These are phyloP conservation scores for Suhomyces bokatorum DNA, from an alignment of 1,139 yeast genomes.

Conservation along the genomic window DNA sequence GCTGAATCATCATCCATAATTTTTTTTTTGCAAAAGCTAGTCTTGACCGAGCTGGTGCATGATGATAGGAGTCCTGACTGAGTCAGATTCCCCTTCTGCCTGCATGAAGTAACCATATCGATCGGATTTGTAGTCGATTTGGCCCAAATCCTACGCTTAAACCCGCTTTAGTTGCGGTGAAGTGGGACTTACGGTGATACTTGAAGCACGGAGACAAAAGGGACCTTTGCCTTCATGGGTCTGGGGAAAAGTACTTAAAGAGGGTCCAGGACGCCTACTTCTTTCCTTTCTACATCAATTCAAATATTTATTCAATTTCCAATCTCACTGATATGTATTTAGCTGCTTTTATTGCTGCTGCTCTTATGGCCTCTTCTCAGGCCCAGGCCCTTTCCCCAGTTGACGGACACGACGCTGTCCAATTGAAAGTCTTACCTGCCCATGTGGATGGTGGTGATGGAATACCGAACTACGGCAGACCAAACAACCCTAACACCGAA, in stretches of 20 bases:
- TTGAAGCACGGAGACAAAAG: background rate
- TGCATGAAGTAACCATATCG: no score
- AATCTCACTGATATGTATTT: background rate
- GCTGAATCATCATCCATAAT: no score
- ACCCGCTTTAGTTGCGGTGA: no score
- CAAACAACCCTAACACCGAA: background rate
- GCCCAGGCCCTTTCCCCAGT: background rate
- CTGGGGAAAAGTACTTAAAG: background rate
- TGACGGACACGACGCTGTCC: background rate
- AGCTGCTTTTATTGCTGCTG: background rate
- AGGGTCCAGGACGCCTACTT: background rate
- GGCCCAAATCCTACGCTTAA: no score
- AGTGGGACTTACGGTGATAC: no score
- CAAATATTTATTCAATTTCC: background rate
- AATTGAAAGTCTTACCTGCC: background rate
- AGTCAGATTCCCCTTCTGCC: no score
- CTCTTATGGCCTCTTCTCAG: background rate
- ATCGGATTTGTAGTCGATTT: no score
- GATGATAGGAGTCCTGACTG: no score
- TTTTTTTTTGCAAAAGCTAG: no score
- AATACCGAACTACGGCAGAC: background rate
- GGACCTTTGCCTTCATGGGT: background rate
- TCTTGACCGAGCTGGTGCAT: no score
- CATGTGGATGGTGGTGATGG: background rate
- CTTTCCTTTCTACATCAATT: background rate